Evolutionary conservation across 306 rosid species (phyloP).

Genomic region (Argentina anserina): DNA sequence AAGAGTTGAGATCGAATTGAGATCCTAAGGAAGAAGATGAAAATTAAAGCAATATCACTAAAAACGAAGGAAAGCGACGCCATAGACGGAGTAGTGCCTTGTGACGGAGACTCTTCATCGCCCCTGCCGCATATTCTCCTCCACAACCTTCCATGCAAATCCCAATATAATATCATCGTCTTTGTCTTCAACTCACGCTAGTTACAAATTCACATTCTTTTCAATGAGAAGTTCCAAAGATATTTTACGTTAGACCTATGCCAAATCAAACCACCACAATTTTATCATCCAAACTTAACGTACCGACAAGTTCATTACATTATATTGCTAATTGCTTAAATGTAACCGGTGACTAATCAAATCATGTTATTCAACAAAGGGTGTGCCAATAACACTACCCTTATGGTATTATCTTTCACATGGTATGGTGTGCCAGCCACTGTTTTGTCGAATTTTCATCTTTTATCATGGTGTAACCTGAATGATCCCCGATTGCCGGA

Average conservation of each 20-base stretch:
- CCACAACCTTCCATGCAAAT: neutral
- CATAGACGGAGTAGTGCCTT: neutral
- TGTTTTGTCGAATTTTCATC: too few species aligned
- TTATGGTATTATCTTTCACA: too few species aligned
- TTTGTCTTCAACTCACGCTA: neutral
- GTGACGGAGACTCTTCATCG: neutral
- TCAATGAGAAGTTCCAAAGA: neutral
- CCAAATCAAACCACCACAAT: neutral
- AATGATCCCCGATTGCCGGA: too few species aligned
- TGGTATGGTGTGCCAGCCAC: too few species aligned
- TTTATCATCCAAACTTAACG: conserved; percentile 1
- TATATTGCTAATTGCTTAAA: neutral
- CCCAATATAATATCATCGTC: neutral
- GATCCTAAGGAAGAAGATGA: neutral
- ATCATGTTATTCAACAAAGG: too few species aligned
- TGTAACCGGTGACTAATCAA: neutral
- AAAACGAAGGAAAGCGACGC: neutral
- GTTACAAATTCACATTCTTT: neutral
- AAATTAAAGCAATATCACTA: neutral
- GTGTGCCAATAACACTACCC: too few species aligned
- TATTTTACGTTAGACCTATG: neutral
- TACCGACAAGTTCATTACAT: neutral
- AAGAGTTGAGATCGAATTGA: neutral
- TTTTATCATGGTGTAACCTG: too few species aligned
- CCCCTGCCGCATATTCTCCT: neutral